Evolutionary conservation across 129 eudicot species (phyloP).

Genomic region (Chrysanthemum makinoi): DNA sequence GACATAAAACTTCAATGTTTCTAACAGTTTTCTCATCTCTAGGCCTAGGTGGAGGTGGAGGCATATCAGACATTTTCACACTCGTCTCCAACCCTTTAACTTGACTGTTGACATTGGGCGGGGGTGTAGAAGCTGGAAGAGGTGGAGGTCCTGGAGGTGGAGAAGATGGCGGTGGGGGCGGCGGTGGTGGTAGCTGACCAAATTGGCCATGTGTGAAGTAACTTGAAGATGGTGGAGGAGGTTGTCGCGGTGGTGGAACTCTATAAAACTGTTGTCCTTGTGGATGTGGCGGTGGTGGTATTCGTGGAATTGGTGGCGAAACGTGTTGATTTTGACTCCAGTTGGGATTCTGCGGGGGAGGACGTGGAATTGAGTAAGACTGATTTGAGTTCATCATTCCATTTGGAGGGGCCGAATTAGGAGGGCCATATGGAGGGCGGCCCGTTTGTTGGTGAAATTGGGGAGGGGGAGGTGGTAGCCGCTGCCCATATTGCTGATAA

Average conservation of each 20-base stretch:
- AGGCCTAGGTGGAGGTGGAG: conserved; percentile 49
- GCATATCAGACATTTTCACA: conserved; percentile 28
- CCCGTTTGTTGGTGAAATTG: conserved; percentile 34
- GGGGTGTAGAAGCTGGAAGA: conserved; percentile 64
- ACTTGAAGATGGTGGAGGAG: conserved; percentile 41
- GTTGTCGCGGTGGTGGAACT: conserved; percentile 33
- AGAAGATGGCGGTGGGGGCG: conserved; percentile 47
- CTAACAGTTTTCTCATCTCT: conserved; percentile 38
- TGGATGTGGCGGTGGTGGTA: conserved; percentile 44
- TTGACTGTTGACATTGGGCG: conserved; percentile 9
- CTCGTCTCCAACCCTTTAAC: conserved; percentile 17
- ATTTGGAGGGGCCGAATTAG: conserved; percentile 30
- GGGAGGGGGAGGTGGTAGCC: conserved; percentile 41
- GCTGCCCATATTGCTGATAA: conserved; percentile 43
- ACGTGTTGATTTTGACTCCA: conserved; percentile 57
- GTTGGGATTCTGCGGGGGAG: conserved; percentile 33
- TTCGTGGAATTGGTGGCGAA: conserved; percentile 32
- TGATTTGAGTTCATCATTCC: conserved; percentile 37
- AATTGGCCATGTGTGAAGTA: conserved; percentile 33
- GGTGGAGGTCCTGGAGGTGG: conserved; percentile 76
- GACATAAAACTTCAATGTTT: conserved; percentile 52
- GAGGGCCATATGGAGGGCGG: conserved; percentile 28
- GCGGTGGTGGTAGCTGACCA: conserved; percentile 43
- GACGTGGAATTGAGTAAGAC: conserved; percentile 39
- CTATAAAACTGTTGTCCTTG: conserved; percentile 44